Evolutionary conservation across 2,329 filamentous ascomycete genomes (phyloP).

Genomic region (Arachnomyces sp.): DNA sequence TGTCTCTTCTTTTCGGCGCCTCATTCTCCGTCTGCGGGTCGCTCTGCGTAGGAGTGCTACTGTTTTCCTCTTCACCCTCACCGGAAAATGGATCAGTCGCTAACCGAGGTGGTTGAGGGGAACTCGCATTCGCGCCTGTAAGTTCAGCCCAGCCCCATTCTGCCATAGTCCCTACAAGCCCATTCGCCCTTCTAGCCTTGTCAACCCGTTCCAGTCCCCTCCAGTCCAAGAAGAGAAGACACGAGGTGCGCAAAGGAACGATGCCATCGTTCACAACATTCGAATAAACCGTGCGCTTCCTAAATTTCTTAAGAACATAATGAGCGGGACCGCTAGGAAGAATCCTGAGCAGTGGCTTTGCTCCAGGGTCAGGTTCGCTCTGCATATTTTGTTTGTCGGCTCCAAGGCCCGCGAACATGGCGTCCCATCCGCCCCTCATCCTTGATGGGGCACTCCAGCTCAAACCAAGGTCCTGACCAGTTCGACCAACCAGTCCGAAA

Average conservation of each 20-base stretch:
- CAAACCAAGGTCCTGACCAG: constrained; percentile 87
- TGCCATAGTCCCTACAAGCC: constrained; percentile 83
- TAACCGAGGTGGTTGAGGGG: constrained; percentile 39
- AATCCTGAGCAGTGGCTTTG: constrained; percentile 82
- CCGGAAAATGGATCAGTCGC: constrained; percentile 20
- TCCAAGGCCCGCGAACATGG: constrained; percentile 73
- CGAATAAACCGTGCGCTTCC: constrained; percentile 86
- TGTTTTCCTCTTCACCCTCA: constrained; percentile 16
- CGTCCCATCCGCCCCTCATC: constrained; percentile 78
- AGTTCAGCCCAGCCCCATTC: constrained; percentile 93
- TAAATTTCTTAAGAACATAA: constrained; percentile 75
- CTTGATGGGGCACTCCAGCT: constrained; percentile 89
- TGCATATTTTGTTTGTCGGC: constrained; percentile 49
- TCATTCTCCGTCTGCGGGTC: constrained; percentile 2
- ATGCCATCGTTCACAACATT: constrained; percentile 98
- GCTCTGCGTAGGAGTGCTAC: constrained; percentile 8
- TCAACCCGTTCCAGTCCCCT: constrained; percentile 86
- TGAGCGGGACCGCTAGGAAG: constrained; percentile 88
- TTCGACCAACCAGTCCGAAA: constrained; percentile 91
- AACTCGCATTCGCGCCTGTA: constrained; percentile 57
- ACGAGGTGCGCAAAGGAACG: constrained; percentile 88
- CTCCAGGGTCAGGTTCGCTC: constrained; percentile 61
- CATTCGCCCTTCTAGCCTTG: constrained; percentile 86
- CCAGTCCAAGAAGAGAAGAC: constrained; percentile 95
- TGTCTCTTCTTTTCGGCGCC: not conserved